Conservation (phyloP, 2,329 filamentous ascomycete genomes). For the Thyridium curvatum region DNA sequence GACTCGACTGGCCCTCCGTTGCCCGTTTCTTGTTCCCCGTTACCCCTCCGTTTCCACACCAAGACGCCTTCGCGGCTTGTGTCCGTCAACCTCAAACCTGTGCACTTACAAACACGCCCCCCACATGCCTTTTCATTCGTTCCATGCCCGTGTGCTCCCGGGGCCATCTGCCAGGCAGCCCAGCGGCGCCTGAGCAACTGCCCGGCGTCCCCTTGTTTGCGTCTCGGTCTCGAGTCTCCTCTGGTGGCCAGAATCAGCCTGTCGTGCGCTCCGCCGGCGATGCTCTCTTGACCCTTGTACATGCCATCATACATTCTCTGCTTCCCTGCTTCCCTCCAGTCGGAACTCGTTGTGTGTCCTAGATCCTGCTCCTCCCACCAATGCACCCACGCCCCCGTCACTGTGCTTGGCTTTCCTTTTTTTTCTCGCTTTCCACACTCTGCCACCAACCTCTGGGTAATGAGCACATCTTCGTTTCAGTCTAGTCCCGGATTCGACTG, state of each 20-base stretch:
- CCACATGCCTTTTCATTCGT: no score
- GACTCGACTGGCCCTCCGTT: no score
- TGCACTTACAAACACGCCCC: no score
- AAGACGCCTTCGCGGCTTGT: no score
- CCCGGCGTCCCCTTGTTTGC: not conserved
- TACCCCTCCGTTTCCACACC: no score
- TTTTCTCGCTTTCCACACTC: conserved; percentile 1
- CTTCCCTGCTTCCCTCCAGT: conserved; percentile 3
- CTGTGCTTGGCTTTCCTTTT: not conserved
- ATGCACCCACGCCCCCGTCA: not conserved
- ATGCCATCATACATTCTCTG: conserved; percentile 7
- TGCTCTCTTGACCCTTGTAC: conserved; percentile 5
- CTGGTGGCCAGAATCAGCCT: conserved; percentile 4
- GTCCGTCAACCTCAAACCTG: no score
- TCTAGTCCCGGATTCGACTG: conserved; percentile 7
- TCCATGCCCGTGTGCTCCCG: conserved; percentile 7
- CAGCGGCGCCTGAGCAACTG: conserved; percentile 10
- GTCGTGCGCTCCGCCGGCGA: conserved; percentile 3
- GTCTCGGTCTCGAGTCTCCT: conserved; percentile 1
- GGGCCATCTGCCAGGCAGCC: conserved; percentile 11
- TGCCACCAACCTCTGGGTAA: conserved; percentile 8
- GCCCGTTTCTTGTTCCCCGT: no score
- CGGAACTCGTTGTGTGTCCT: conserved; percentile 2
- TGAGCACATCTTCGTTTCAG: not conserved
- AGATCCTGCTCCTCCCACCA: not conserved